Conservation (phyloP, 257 asterid species). For the Avicennia marina region DNA sequence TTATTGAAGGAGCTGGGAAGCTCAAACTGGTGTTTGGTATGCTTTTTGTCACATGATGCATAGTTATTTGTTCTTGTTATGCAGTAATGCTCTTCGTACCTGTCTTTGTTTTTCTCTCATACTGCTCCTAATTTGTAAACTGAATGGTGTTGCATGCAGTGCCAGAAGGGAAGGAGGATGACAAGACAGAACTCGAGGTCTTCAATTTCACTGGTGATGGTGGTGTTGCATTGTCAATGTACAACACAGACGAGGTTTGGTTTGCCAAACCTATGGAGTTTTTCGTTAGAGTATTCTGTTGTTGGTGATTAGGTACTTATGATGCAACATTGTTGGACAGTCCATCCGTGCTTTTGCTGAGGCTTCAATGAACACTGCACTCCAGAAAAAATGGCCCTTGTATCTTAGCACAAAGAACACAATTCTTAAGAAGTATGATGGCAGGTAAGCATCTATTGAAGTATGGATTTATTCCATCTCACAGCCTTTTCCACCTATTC, state of each 20-base stretch:
- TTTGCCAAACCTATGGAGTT: slow-evolving; percentile 12
- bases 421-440: slow-evolving; percentile 94
- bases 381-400: slow-evolving; percentile 92
- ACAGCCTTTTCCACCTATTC: neutral
- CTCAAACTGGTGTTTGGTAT: slow-evolving; percentile 92
- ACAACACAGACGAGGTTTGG: slow-evolving; percentile 98
- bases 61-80: neutral
- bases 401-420: slow-evolving; percentile 98
- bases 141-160: slow-evolving; percentile 36
- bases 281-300: neutral
- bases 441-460: slow-evolving; percentile 50
- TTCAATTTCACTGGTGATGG: slow-evolving; percentile 92
- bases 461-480: neutral
- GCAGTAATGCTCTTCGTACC: neutral
- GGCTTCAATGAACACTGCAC: slow-evolving; percentile 90
- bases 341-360: slow-evolving; percentile 86
- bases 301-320: slow-evolving; percentile 8
- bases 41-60: neutral
- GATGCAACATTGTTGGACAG: slow-evolving; percentile 34
- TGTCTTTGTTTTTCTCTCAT: neutral
- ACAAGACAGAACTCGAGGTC: slow-evolving; percentile 75
- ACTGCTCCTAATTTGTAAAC: neutral
- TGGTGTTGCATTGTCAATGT: slow-evolving; percentile 97
- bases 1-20: slow-evolving; percentile 90
- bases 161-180: slow-evolving; percentile 77